phyloP scores from a whole-genome alignment of 345 rosid genomes.

The Turnera subulata region DNA sequence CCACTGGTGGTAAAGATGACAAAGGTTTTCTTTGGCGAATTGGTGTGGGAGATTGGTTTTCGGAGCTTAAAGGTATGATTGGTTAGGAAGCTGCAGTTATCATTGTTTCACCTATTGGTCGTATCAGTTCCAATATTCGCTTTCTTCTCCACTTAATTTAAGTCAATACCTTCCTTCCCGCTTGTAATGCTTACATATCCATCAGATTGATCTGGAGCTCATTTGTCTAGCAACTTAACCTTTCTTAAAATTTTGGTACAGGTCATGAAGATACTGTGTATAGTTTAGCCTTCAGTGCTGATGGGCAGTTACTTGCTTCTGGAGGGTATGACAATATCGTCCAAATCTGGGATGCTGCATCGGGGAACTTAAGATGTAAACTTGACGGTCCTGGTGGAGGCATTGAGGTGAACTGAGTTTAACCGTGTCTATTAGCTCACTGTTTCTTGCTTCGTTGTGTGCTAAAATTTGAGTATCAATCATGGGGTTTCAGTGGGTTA shows the following conservation, averaged over 20 bases:
- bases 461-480: slow-evolving; percentile 4
- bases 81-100: not conserved
- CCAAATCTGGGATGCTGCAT: slow-evolving; percentile 64
- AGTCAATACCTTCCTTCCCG: not conserved
- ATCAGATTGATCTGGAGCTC: not conserved
- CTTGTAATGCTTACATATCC: not conserved
- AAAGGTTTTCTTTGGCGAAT: slow-evolving; percentile 79
- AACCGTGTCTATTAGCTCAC: slow-evolving; percentile 1
- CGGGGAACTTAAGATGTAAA: slow-evolving; percentile 50
- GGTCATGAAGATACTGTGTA: slow-evolving; percentile 86
- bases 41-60: slow-evolving; percentile 85
- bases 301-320: slow-evolving; percentile 75
- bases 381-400: slow-evolving; percentile 73
- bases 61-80: slow-evolving; percentile 54
- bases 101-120: not conserved
- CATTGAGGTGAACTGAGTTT: slow-evolving; percentile 52
- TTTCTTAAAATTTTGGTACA: slow-evolving; percentile 21
- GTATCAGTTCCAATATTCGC: not conserved
- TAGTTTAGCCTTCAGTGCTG: slow-evolving; percentile 65
- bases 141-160: not conserved
- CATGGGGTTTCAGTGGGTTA: slow-evolving; percentile 69
- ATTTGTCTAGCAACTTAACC: no score
- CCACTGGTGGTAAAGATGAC: slow-evolving; percentile 93
- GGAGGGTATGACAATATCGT: slow-evolving; percentile 79
- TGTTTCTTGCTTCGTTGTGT: not conserved